phyloP scores from a whole-genome alignment of 1,139 yeast genomes.

The Diutina mesorugosa region DNA sequence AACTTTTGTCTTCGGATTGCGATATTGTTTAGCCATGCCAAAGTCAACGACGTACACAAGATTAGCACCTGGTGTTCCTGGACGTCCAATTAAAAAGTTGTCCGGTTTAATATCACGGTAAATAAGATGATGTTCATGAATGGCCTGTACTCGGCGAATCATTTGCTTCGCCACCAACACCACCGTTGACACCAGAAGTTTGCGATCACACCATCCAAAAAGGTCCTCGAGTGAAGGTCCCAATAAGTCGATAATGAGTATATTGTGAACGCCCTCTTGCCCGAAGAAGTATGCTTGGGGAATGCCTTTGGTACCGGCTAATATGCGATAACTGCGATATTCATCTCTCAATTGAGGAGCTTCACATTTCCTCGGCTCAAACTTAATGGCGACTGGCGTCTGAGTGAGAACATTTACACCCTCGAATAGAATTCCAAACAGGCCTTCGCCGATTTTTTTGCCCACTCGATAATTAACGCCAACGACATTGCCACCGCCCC shows the following conservation, averaged over 20 bases:
- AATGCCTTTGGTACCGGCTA: slow-evolving; percentile 48
- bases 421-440: slow-evolving; percentile 74
- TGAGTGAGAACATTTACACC: slow-evolving; percentile 68
- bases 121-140: background rate
- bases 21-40: slow-evolving; percentile 59
- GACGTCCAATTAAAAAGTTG: background rate
- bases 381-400: slow-evolving; percentile 67
- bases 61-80: slow-evolving; percentile 16
- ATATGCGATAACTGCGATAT: slow-evolving; percentile 57
- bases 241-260: slow-evolving; percentile 55
- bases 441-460: slow-evolving; percentile 76
- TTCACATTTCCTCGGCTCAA: slow-evolving; percentile 68
- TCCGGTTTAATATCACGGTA: slow-evolving; percentile 1
- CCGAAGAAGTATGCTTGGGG: slow-evolving; percentile 74
- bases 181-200: slow-evolving; percentile 56
- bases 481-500: slow-evolving; percentile 26
- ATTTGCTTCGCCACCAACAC: slow-evolving; percentile 23
- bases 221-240: slow-evolving; percentile 73
- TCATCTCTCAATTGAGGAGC: slow-evolving; percentile 75
- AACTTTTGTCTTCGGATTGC: slow-evolving; percentile 45
- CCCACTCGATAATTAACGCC: slow-evolving; percentile 75
- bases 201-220: slow-evolving; percentile 73
- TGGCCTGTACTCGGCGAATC: slow-evolving; percentile 1
- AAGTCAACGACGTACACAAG: slow-evolving; percentile 11
- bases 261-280: slow-evolving; percentile 69